These are phyloP conservation scores for Cadophora sp. DNA, from an alignment of 2,329 filamentous ascomycete genomes.

Conservation along the genomic window DNA sequence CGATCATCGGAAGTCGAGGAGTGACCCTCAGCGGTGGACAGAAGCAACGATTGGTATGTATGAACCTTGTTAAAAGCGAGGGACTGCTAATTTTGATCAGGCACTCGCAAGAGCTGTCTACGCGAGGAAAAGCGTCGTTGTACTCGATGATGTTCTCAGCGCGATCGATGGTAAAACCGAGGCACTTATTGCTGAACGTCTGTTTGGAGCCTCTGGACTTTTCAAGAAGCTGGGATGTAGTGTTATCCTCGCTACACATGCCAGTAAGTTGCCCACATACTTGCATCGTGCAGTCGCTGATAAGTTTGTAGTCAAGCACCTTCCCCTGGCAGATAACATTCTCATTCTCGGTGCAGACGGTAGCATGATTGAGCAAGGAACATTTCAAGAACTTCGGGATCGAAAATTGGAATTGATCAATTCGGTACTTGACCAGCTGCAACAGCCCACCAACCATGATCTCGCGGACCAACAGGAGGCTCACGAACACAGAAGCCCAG, in stretches of 20 bases:
- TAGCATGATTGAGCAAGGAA: constrained; percentile 46
- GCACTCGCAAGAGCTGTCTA: constrained; percentile 39
- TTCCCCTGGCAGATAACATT: constrained; percentile 49
- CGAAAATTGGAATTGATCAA: constrained; percentile 31
- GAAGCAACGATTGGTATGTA: constrained; percentile 31
- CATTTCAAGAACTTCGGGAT: constrained; percentile 37
- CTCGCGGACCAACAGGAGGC: neutral
- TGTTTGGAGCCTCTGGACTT: constrained; percentile 30
- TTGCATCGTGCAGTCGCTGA: neutral
- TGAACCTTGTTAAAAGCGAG: neutral
- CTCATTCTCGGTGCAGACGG: constrained; percentile 45
- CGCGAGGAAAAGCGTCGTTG: constrained; percentile 39
- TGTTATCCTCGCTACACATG: constrained; percentile 50
- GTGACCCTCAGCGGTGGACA: constrained; percentile 44
- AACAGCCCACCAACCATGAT: neutral
- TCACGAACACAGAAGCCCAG: neutral
- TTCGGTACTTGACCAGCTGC: constrained; percentile 31
- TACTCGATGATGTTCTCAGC: constrained; percentile 56
- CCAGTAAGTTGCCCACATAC: constrained; percentile 37
- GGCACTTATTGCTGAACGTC: constrained; percentile 47
- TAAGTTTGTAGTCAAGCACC: constrained; percentile 40
- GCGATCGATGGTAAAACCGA: constrained; percentile 53
- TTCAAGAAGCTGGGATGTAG: constrained; percentile 42
- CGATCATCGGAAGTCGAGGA: constrained; percentile 43
- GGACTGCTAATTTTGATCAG: constrained; percentile 13